Conservation (phyloP, 768 basidiomycete genomes). For the Chalciporus chontae region DNA sequence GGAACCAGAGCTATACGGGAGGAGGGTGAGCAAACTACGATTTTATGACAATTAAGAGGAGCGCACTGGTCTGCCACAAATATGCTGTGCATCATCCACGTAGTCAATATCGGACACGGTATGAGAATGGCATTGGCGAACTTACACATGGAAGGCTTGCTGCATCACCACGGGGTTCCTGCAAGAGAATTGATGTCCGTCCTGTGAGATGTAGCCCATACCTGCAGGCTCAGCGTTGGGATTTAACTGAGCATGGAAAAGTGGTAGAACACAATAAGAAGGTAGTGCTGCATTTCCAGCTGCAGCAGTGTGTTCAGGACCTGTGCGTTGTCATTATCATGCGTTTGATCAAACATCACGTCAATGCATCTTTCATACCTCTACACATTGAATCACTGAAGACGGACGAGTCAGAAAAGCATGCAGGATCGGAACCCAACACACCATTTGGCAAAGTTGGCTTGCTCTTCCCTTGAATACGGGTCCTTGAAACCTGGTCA, state of each 20-base stretch:
- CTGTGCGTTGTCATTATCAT: slow-evolving; percentile 25
- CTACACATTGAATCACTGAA: slow-evolving; percentile 49
- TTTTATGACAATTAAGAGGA: neutral
- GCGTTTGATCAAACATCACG: neutral
- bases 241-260: slow-evolving; percentile 44
- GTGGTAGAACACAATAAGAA: slow-evolving; percentile 51
- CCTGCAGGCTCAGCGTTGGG: slow-evolving; percentile 26
- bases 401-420: neutral
- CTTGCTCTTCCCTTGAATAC: slow-evolving; percentile 55
- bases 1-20: slow-evolving; percentile 43
- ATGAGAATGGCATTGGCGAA: neutral
- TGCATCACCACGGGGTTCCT: slow-evolving; percentile 49
- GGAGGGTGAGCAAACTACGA: neutral
- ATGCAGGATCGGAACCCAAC: slow-evolving; percentile 5
- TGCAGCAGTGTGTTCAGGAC: slow-evolving; percentile 46
- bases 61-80: slow-evolving; percentile 51
- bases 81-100: slow-evolving; percentile 32
- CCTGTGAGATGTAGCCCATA: slow-evolving; percentile 49
- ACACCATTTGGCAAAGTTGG: slow-evolving; percentile 53
- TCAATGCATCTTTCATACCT: slow-evolving; percentile 28
- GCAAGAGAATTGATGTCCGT: slow-evolving; percentile 55
- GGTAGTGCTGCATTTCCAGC: slow-evolving; percentile 39
- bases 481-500: slow-evolving; percentile 58
- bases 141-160: slow-evolving; percentile 61
- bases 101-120: neutral